A percentile compares a stretch with the other conserved stretches of the same genome.
These are phyloP conservation scores for Talaromyces nanjingensis DNA, from an alignment of 495 filamentous ascomycete genomes.

Conservation along the genomic window DNA sequence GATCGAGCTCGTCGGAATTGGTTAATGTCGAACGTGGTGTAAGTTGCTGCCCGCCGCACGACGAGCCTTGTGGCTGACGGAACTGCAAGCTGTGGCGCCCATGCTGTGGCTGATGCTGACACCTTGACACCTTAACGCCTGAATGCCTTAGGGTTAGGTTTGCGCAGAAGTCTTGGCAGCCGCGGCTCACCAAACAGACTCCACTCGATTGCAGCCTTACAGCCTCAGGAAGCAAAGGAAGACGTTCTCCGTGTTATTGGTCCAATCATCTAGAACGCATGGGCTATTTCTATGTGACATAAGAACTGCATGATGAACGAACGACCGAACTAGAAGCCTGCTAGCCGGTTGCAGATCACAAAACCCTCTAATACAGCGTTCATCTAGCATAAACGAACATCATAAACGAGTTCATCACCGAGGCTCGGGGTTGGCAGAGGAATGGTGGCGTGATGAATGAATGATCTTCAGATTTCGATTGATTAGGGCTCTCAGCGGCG, in stretches of 20 bases:
- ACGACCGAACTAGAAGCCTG: not conserved
- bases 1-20: not conserved
- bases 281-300: not conserved
- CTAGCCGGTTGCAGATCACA: not conserved
- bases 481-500: not conserved
- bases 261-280: no score
- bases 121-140: not conserved
- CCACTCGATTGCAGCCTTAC: not conserved
- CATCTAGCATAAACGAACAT: not conserved
- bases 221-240: not conserved
- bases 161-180: not conserved
- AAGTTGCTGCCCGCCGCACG: conserved; percentile 2
- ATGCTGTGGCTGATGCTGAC: not conserved
- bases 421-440: not conserved
- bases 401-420: no score
- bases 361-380: not conserved
- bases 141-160: not conserved
- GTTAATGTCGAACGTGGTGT: not conserved
- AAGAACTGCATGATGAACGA: not conserved
- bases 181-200: not conserved
- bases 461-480: not conserved
- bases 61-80: not conserved
- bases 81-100: not conserved
- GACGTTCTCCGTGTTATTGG: no score
- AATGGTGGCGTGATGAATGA: not conserved